A percentile compares a stretch with the other conserved stretches of the same genome.
Evolutionary conservation across 2,329 filamentous ascomycete species (phyloP).

Genomic region (Pseudogymnoascus sp.): DNA sequence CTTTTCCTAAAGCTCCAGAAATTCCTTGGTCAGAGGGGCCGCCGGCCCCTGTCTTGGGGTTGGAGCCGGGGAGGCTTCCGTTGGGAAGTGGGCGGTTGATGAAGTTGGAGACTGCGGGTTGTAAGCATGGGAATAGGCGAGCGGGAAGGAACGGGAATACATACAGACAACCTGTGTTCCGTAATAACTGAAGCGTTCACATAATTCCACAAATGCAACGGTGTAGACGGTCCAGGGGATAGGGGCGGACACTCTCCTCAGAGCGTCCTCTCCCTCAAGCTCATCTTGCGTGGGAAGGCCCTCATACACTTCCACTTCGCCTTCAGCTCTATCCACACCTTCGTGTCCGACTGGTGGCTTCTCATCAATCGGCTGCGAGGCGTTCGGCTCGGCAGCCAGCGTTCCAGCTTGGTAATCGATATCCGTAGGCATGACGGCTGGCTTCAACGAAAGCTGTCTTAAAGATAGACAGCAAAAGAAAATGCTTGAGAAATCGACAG

Average conservation of each 20-base stretch:
- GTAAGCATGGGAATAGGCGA: conserved; percentile 15
- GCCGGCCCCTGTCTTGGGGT: conserved; percentile 3
- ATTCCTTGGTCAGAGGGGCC: conserved; percentile 19
- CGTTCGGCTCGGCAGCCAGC: background rate
- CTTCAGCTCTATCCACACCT: background rate
- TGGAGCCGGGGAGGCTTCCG: conserved; percentile 27
- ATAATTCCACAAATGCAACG: conserved; percentile 58
- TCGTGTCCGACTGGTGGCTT: background rate
- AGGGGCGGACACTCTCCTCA: conserved; percentile 15
- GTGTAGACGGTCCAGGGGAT: conserved; percentile 34
- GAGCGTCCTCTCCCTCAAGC: conserved; percentile 9
- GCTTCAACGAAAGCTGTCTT: conserved; percentile 6
- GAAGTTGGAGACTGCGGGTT: conserved; percentile 43
- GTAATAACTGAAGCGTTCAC: conserved; percentile 60
- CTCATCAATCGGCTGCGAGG: background rate
- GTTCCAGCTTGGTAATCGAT: conserved; percentile 1
- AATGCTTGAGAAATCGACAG: background rate
- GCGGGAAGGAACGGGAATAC: conserved; percentile 24
- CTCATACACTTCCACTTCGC: conserved; percentile 6
- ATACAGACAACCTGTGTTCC: conserved; percentile 55
- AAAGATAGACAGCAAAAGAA: background rate
- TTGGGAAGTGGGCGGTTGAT: conserved; percentile 44
- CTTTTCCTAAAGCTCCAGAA: conserved; percentile 40
- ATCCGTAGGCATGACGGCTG: conserved; percentile 3
- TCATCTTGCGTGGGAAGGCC: conserved; percentile 14